Conservation (phyloP, 2,329 filamentous ascomycete genomes). For the Colletotrichum musicola region DNA sequence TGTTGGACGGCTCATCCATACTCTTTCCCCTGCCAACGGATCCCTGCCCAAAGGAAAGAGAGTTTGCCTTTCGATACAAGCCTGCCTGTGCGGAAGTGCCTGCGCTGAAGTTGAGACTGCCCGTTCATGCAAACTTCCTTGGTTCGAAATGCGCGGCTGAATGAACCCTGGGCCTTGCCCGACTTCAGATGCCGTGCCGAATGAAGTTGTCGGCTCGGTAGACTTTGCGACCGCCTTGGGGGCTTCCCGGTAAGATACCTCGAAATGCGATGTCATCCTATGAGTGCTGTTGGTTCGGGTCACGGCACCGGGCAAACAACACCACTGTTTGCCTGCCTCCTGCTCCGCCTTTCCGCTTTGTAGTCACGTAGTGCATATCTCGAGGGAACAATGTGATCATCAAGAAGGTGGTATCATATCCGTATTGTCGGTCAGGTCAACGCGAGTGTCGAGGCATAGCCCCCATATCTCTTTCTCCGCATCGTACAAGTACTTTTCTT, state of each 20-base stretch:
- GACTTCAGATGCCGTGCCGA: slow-evolving; percentile 17
- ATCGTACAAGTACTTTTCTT: slow-evolving; percentile 35
- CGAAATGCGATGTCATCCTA: not conserved
- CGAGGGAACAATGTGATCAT: not conserved
- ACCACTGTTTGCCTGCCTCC: not conserved
- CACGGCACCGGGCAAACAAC: not conserved
- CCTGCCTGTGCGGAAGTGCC: slow-evolving; percentile 10
- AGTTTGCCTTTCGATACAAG: slow-evolving; percentile 9
- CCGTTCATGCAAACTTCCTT: slow-evolving; percentile 6
- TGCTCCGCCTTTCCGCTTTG: not conserved
- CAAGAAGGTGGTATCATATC: slow-evolving; percentile 32
- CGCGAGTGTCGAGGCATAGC: slow-evolving; percentile 12
- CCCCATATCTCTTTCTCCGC: slow-evolving; percentile 3
- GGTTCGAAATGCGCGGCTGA: slow-evolving; percentile 12
- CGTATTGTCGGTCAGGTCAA: slow-evolving; percentile 17
- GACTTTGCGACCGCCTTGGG: slow-evolving; percentile 27
- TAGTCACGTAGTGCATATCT: slow-evolving; percentile 3
- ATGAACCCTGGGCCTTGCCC: slow-evolving; percentile 10
- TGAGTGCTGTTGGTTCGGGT: not conserved
- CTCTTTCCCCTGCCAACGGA: not conserved
- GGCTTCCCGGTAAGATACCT: slow-evolving; percentile 6
- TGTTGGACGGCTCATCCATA: not conserved
- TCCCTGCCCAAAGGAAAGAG: not conserved
- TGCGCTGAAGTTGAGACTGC: slow-evolving; percentile 25
- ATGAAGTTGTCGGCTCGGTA: not conserved